phyloP scores from a whole-genome alignment of 495 filamentous ascomycete species.

The Glarea lozoyensis region DNA sequence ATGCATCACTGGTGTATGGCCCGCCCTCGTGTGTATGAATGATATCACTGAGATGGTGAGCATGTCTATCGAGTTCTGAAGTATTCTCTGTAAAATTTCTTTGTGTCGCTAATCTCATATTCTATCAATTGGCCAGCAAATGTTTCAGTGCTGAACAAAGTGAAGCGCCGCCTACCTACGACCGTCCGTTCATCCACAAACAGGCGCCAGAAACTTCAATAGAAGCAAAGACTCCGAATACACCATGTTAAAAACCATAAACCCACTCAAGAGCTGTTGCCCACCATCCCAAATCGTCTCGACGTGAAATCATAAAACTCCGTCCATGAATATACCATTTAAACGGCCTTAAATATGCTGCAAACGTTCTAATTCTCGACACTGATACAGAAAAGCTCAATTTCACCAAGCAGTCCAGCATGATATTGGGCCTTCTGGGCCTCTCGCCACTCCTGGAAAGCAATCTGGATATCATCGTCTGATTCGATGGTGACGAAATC shows the following conservation, averaged over 20 bases:
- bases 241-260: conserved; percentile 5
- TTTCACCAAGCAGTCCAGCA: conserved; percentile 67
- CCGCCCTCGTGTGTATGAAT: too few relatives aligned
- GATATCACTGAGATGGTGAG: too few relatives aligned
- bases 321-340: conserved; percentile 9
- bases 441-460: conserved; percentile 88
- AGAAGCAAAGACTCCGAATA: conserved; percentile 12
- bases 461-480: conserved; percentile 90
- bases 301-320: conserved; percentile 18
- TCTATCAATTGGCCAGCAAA: too few relatives aligned
- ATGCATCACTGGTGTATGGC: too few relatives aligned
- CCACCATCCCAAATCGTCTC: conserved; percentile 17
- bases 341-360: not conserved
- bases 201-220: conserved; percentile 1
- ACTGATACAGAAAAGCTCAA: conserved; percentile 59
- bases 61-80: too few relatives aligned
- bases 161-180: conserved; percentile 7
- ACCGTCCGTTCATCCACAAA: too few relatives aligned
- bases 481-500: conserved; percentile 89
- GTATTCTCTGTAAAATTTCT: too few relatives aligned
- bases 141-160: conserved; percentile 5
- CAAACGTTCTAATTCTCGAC: conserved; percentile 16
- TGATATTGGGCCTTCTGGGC: conserved; percentile 54
- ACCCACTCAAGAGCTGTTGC: conserved; percentile 7
- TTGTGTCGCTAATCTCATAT: too few relatives aligned